Conservation (phyloP, 768 basidiomycete genomes). For the Pleurotus citrinopileatus region DNA sequence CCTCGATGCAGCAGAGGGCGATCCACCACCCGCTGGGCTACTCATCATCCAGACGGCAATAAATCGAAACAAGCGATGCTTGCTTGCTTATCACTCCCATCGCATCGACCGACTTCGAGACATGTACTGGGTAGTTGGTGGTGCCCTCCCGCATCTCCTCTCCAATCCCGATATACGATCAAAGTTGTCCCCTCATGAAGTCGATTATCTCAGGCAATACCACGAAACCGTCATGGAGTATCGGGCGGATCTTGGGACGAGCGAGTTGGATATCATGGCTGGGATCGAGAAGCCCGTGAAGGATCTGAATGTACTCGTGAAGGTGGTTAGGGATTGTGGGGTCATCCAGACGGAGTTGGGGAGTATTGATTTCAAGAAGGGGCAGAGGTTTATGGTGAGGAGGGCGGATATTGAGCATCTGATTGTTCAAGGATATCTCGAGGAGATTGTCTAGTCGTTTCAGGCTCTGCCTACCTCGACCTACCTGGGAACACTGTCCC, state of each 20-base stretch:
- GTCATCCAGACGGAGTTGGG: constrained; percentile 91
- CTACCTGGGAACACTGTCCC: too few relatives aligned
- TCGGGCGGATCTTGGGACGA: constrained; percentile 71
- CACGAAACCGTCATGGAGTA: constrained; percentile 80
- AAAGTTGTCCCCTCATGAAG: constrained; percentile 75
- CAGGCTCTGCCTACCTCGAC: too few relatives aligned
- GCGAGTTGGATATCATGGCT: constrained; percentile 85
- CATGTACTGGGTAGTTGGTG: constrained; percentile 88
- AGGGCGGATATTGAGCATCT: constrained; percentile 91
- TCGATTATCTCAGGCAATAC: constrained; percentile 84
- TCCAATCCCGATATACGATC: constrained; percentile 60
- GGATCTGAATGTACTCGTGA: constrained; percentile 85
- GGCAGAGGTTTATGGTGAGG: constrained; percentile 86
- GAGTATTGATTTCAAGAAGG: constrained; percentile 85
- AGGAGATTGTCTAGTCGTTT: constrained; percentile 70
- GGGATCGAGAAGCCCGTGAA: constrained; percentile 82
- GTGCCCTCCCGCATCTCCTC: constrained; percentile 82
- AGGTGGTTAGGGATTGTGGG: constrained; percentile 87
- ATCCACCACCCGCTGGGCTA: constrained; percentile 55
- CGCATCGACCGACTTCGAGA: constrained; percentile 80
- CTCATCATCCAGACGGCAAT: constrained; percentile 89
- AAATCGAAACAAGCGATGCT: constrained; percentile 91
- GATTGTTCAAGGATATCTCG: constrained; percentile 90
- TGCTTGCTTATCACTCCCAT: constrained; percentile 90
- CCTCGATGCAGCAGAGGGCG: constrained; percentile 28